Base-by-base conservation (phyloP, 768 basidiomycete species). In the Suillus decipiens region DNA sequence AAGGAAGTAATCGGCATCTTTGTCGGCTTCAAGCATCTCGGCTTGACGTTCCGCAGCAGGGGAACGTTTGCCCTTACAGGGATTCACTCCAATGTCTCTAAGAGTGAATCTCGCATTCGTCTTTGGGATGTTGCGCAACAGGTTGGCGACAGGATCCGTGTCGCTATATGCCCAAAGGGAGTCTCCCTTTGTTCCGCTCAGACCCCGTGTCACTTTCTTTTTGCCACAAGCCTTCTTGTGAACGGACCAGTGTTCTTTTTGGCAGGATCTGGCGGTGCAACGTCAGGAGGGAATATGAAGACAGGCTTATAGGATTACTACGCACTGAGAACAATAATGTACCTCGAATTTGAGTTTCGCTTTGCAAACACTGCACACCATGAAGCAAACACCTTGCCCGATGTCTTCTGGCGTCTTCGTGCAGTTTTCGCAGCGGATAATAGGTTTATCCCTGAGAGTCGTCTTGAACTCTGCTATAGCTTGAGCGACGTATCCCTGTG, bases 331-430 rank as follows among this genome's bases (percentile, higher is more conserved):
- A 60, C 70, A 71, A 65, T 68, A 69, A 58, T 70, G 60, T 3
- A 69, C 56, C 11, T 34, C 24, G 37, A 71, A 68, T 10, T 63
- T 37, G 12, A 68, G 64, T 48, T 70, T 68, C 31, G 59, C 2
- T 43, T 67, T 71, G 60, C 69, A 70, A 33, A 42, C 34, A 17
- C 70, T 64, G 63, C 70, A 71, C 41, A 68, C n/a, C 69, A 68
- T 69, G 57, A 68, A 71, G 36, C 66, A 63, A n/a, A 37, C 33
- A 50, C 59, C 48, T 15, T 47, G 48, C 8, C 63, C 67, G 51
- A 68, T 61, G 34, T 70, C 69, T 22, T 60, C 64, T 31, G 64
- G 62, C 33, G 34, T 68, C 39, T 62, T 66, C 22, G 61, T 66
- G 62, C 68, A 69, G 41, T 66, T 64, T 56, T 69, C 62, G 56